Conservation (phyloP, 2,329 filamentous ascomycete species). For the Tolypocladium paradoxum region DNA sequence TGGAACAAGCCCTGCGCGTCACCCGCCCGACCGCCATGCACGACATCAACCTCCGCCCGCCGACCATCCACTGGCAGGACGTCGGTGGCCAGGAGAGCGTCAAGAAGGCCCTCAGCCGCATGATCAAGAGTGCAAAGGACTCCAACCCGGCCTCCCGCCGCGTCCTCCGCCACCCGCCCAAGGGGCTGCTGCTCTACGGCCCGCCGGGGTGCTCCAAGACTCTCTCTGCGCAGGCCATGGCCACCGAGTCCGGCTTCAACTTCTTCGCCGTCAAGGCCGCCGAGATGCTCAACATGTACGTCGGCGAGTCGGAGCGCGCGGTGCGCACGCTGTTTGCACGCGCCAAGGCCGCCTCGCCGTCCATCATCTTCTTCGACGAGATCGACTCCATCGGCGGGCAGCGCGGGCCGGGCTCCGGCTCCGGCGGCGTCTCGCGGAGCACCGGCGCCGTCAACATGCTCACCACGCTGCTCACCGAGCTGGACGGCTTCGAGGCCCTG, state of each 20-base stretch:
- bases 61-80: constrained; percentile 75
- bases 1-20: constrained; percentile 53
- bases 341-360: constrained; percentile 74
- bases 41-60: constrained; percentile 80
- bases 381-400: constrained; percentile 73
- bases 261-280: constrained; percentile 92
- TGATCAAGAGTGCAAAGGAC: constrained; percentile 31
- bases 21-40: constrained; percentile 80
- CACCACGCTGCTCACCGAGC: constrained; percentile 82
- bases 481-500: constrained; percentile 85
- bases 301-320: constrained; percentile 83
- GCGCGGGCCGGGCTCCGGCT: constrained; percentile 33
- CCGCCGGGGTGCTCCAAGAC: constrained; percentile 95
- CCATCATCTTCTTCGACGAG: constrained; percentile 95
- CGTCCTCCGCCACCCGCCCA: constrained; percentile 48
- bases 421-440: constrained; percentile 22
- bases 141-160: constrained; percentile 20
- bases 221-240: constrained; percentile 79
- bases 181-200: constrained; percentile 81
- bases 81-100: constrained; percentile 76
- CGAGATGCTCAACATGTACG: constrained; percentile 92
- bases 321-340: constrained; percentile 79
- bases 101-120: constrained; percentile 49
- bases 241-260: constrained; percentile 82
- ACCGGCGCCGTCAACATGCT: constrained; percentile 64